Percentiles rank a stretch among this genome's conserved stretches.
Evolutionary conservation across 2,329 filamentous ascomycete species (phyloP).

Genomic region (Botrytis fabae): DNA sequence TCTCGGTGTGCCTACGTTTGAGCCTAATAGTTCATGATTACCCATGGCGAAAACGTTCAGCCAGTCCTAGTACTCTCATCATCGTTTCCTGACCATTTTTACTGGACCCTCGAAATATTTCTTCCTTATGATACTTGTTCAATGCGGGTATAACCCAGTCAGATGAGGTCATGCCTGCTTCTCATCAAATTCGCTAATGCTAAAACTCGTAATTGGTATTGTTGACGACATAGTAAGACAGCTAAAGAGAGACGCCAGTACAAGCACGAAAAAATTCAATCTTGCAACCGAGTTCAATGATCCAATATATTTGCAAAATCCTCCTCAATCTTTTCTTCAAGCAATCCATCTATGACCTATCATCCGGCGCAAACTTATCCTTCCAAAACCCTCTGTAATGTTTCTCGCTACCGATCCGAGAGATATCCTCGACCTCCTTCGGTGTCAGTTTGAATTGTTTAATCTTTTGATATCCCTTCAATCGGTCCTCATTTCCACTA

Average conservation of each 20-base stretch:
- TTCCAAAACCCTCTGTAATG: constrained; percentile 63
- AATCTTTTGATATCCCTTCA: constrained; percentile 55
- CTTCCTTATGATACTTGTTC: background rate
- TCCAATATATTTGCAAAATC: background rate
- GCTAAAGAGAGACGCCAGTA: too few species aligned
- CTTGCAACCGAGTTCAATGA: too few species aligned
- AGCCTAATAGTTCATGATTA: background rate
- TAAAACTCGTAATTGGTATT: background rate
- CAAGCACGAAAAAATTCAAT: background rate
- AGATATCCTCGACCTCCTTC: constrained; percentile 58
- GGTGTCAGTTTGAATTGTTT: constrained; percentile 59
- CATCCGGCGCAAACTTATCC: constrained; percentile 52
- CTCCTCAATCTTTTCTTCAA: background rate
- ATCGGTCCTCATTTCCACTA: constrained; percentile 56
- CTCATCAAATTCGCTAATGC: background rate
- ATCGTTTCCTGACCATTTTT: background rate
- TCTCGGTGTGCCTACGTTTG: accelerated
- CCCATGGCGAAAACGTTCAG: background rate
- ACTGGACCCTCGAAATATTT: background rate
- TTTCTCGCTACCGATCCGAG: constrained; percentile 57
- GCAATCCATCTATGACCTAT: constrained; percentile 44
- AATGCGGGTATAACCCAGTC: background rate
- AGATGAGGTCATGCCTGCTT: background rate
- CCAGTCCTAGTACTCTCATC: background rate
- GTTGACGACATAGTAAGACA: background rate